A percentile compares a stretch with the other conserved stretches of the same genome.
Evolutionary conservation across 176 grass and related monocot species (phyloP).

Genomic region (Miscanthus lutarioriparius): DNA sequence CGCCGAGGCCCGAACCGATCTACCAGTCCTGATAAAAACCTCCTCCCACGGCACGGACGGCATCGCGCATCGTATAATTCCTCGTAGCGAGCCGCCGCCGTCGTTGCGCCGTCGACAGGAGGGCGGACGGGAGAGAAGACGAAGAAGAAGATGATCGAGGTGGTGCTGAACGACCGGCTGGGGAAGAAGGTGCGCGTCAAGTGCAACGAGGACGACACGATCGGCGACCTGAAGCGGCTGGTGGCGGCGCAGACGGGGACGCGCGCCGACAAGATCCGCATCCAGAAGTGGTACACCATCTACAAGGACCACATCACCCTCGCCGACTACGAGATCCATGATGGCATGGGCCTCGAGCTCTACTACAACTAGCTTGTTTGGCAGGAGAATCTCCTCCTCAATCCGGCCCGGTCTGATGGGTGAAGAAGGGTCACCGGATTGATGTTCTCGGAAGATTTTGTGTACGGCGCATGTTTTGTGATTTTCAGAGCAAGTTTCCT

Average conservation of each 20-base stretch:
- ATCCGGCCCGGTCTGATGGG: not conserved
- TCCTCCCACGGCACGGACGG: not conserved
- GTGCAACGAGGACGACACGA: conserved; percentile 87
- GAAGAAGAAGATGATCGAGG: conserved; percentile 84
- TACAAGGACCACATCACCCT: conserved; percentile 95
- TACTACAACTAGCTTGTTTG: conserved; percentile 55
- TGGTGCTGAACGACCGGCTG: conserved; percentile 83
- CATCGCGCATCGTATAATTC: not conserved
- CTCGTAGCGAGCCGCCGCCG: not conserved
- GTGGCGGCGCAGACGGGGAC: conserved; percentile 80
- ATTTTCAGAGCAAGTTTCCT: not conserved
- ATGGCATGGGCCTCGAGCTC: conserved; percentile 85
- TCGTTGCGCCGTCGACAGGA: not conserved
- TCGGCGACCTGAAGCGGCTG: conserved; percentile 83
- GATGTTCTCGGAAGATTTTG: not conserved
- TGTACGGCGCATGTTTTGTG: not conserved
- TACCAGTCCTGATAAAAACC: not conserved
- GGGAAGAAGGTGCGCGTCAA: conserved; percentile 91
- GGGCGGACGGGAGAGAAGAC: fast-evolving
- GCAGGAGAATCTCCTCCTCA: not conserved
- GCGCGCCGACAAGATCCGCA: conserved; percentile 76
- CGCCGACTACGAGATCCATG: conserved; percentile 83
- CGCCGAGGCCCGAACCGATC: not conserved
- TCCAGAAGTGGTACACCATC: conserved; percentile 91
- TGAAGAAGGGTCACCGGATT: not conserved